phyloP scores from a whole-genome alignment of 2,329 filamentous ascomycete genomes.

The Sordariomycetes sp. region DNA sequence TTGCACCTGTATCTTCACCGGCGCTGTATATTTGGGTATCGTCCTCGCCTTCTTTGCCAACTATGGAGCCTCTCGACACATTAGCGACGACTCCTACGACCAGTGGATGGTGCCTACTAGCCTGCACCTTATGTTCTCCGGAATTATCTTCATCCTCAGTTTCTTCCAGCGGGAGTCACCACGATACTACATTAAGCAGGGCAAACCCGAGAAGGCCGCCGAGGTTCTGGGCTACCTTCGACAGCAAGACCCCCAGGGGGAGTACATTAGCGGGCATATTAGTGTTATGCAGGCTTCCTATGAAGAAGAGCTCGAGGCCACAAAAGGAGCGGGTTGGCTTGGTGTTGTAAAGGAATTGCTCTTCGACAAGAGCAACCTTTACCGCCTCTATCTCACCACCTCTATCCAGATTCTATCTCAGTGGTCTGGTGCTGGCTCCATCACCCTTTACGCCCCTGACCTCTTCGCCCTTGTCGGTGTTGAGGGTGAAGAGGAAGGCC shows the following conservation, averaged over 20 bases:
- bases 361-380: constrained; percentile 53
- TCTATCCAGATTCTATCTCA: constrained; percentile 61
- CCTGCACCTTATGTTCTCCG: constrained; percentile 66
- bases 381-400: constrained; percentile 55
- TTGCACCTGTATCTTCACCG: constrained; percentile 46
- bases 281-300: constrained; percentile 50
- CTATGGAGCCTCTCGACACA: constrained; percentile 41
- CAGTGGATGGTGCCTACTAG: constrained; percentile 57
- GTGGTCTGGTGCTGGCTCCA: constrained; percentile 60
- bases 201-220: constrained; percentile 44
- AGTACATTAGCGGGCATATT: constrained; percentile 49
- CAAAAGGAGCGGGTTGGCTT: constrained; percentile 47
- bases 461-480: constrained; percentile 63
- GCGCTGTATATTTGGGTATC: constrained; percentile 59
- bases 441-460: constrained; percentile 65
- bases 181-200: constrained; percentile 55
- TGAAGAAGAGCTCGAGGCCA: constrained; percentile 60
- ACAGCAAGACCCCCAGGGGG: constrained; percentile 41
- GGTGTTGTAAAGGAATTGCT: constrained; percentile 59
- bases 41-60: constrained; percentile 69
- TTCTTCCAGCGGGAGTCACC: constrained; percentile 60
- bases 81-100: constrained; percentile 28
- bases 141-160: constrained; percentile 55
- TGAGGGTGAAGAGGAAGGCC: constrained; percentile 51
- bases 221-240: constrained; percentile 43